Percentiles rank a stretch among this genome's conserved stretches.
These are phyloP conservation scores for Kurtzmaniella quercitrusa DNA, from an alignment of 1,139 yeast species.

Conservation along the genomic window DNA sequence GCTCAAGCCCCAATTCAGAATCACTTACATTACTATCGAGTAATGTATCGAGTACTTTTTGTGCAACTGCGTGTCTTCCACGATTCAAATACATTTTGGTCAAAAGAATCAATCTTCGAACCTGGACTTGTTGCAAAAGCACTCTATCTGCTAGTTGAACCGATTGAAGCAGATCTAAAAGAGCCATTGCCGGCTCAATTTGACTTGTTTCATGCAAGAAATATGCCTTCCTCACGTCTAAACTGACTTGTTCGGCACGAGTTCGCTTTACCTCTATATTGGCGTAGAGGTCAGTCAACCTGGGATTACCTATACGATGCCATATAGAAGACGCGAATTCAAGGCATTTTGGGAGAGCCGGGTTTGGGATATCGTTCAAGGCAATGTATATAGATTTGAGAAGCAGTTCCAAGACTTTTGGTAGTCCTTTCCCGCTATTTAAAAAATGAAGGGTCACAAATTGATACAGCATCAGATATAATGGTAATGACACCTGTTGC, in stretches of 20 bases:
- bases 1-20: constrained; percentile 27
- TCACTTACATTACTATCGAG: constrained; percentile 26
- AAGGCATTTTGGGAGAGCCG: constrained; percentile 42
- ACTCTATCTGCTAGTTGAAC: constrained; percentile 25
- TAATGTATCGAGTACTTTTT: constrained; percentile 18
- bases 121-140: constrained; percentile 34
- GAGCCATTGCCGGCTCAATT: constrained; percentile 28
- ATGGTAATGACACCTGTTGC: constrained; percentile 45
- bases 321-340: constrained; percentile 48
- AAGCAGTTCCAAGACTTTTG: constrained; percentile 47
- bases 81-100: constrained; percentile 33
- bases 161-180: constrained; percentile 23
- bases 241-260: constrained; percentile 29
- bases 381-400: constrained; percentile 53
- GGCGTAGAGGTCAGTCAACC: constrained; percentile 42
- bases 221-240: constrained; percentile 36
- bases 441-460: constrained; percentile 54
- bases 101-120: constrained; percentile 32
- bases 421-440: constrained; percentile 43
- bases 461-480: constrained; percentile 58
- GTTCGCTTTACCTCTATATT: constrained; percentile 35
- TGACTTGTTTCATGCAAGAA: constrained; percentile 36
- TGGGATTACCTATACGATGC: constrained; percentile 47
- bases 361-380: constrained; percentile 31
- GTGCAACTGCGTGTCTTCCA: constrained; percentile 30